Percentiles rank a stretch among this genome's conserved stretches.
Conservation (phyloP, 768 basidiomycete genomes). For the Tylopilus felleus region DNA sequence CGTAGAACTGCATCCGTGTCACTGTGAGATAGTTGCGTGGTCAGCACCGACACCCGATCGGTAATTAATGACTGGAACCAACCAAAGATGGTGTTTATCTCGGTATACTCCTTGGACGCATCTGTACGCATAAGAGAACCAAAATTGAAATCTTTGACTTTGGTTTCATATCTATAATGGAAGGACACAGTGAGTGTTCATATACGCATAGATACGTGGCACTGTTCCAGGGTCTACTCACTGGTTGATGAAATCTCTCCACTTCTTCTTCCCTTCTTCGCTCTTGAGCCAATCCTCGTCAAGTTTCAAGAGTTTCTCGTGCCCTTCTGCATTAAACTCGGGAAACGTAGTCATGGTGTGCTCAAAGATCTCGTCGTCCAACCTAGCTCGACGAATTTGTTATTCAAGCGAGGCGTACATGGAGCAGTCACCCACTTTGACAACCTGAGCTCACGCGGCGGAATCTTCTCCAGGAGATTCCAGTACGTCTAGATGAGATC, state of each 20-base stretch:
- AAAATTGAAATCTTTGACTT: slow-evolving; percentile 93
- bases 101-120: slow-evolving; percentile 75
- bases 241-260: slow-evolving; percentile 84
- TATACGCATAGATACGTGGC: background rate
- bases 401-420: slow-evolving; percentile 6
- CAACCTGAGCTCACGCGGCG: slow-evolving; percentile 71
- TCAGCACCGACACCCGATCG: slow-evolving; percentile 7
- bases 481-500: slow-evolving; percentile 74
- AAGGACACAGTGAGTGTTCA: slow-evolving; percentile 10
- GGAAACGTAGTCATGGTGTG: slow-evolving; percentile 79
- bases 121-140: slow-evolving; percentile 90
- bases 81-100: slow-evolving; percentile 96
- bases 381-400: slow-evolving; percentile 39
- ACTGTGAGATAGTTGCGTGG: slow-evolving; percentile 11
- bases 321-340: slow-evolving; percentile 54
- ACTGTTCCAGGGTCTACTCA: slow-evolving; percentile 33
- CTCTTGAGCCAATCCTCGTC: slow-evolving; percentile 96
- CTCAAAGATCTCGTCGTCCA: slow-evolving; percentile 90
- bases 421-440: slow-evolving; percentile 59
- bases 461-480: slow-evolving; percentile 82
- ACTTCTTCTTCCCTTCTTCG: slow-evolving; percentile 78
- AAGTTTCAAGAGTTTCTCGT: slow-evolving; percentile 51
- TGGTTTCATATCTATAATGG: slow-evolving; percentile 72
- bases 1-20: slow-evolving; percentile 69
- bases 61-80: slow-evolving; percentile 15